These are phyloP conservation scores for Ascochyta viciae-villosae DNA, from an alignment of 2,329 filamentous ascomycete species.

Conservation along the genomic window DNA sequence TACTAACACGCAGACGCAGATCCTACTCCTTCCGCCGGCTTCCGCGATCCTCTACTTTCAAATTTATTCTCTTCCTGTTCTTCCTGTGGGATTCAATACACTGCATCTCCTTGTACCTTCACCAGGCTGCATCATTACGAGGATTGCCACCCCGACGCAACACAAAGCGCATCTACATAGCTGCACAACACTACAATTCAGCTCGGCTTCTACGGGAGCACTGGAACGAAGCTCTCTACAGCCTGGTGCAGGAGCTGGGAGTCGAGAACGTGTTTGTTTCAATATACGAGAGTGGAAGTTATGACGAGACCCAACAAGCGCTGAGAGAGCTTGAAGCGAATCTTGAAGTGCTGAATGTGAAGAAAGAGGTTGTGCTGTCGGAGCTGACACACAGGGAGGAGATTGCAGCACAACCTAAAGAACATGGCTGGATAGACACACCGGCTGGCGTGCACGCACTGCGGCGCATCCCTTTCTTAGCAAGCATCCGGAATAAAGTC, in stretches of 20 bases:
- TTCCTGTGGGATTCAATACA: slow-evolving; percentile 32
- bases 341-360: slow-evolving; percentile 61
- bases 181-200: slow-evolving; percentile 73
- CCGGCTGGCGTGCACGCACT: slow-evolving; percentile 57
- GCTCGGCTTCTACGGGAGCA: slow-evolving; percentile 65
- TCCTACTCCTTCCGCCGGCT: slow-evolving; percentile 28
- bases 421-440: slow-evolving; percentile 69
- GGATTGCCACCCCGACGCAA: slow-evolving; percentile 25
- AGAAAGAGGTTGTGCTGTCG: slow-evolving; percentile 64
- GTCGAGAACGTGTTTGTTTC: slow-evolving; percentile 71
- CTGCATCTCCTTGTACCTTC: slow-evolving; percentile 25
- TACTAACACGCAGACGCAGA: slow-evolving; percentile 25
- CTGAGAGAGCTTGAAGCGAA: slow-evolving; percentile 63
- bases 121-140: slow-evolving; percentile 22
- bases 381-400: slow-evolving; percentile 57
- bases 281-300: slow-evolving; percentile 73
- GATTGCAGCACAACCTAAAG: slow-evolving; percentile 33
- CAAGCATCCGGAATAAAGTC: slow-evolving; percentile 69
- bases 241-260: slow-evolving; percentile 64
- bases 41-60: slow-evolving; percentile 26
- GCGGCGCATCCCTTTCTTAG: slow-evolving; percentile 72
- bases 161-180: slow-evolving; percentile 65
- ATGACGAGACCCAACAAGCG: slow-evolving; percentile 70
- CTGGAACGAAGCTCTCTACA: slow-evolving; percentile 68
- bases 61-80: slow-evolving; percentile 27